Conservation (phyloP, 345 rosid genomes). For the Durio zibethinus region DNA sequence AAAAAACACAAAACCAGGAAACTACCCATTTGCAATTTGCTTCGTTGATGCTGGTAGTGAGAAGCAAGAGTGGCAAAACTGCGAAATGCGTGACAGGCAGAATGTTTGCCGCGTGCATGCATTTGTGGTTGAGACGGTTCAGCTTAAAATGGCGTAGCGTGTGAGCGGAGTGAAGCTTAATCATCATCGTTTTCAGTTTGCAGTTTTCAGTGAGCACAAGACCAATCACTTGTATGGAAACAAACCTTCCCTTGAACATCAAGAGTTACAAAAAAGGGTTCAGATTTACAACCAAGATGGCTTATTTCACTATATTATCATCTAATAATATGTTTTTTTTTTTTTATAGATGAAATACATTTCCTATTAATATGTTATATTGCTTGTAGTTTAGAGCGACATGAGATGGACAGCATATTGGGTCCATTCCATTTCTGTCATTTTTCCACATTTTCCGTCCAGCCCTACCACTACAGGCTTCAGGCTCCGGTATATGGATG, state of each 20-base stretch:
- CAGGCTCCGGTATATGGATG: not conserved
- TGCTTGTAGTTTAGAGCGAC: not conserved
- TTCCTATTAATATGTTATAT: not conserved
- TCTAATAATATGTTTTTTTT: not conserved
- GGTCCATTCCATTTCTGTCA: not conserved
- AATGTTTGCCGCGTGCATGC: not conserved
- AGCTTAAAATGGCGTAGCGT: constrained; percentile 28
- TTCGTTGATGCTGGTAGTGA: not conserved
- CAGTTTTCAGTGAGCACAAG: not conserved
- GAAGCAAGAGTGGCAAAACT: constrained; percentile 12
- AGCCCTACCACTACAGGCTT: not conserved
- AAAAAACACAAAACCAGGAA: constrained; percentile 28
- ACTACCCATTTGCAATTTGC: not conserved
- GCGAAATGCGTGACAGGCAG: constrained; percentile 23
- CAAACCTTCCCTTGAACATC: not conserved
- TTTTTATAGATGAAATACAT: too few species aligned
- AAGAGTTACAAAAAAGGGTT: not conserved
- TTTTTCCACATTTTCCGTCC: not conserved
- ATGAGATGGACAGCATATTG: not conserved
- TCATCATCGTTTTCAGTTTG: constrained; percentile 3
- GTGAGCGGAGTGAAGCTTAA: constrained; percentile 28
- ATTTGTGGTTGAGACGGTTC: constrained; percentile 21
- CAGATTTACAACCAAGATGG: not conserved
- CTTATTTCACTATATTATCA: not conserved
- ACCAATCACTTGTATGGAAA: not conserved